Evolutionary conservation across 192 early-diverging fungal genomes (phyloP).

Genomic region (Pecoramyces ruminantium): DNA sequence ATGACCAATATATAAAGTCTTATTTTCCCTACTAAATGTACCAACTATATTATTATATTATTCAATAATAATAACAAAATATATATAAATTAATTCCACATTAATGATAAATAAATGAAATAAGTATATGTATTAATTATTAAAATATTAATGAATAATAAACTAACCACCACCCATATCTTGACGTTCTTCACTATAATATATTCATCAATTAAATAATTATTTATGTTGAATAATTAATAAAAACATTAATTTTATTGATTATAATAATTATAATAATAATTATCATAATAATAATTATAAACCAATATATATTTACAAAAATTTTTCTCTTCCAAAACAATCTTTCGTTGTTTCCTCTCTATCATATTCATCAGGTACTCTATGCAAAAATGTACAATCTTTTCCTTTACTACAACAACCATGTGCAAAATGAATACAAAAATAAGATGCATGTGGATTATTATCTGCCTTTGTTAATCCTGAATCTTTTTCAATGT

Average conservation of each 20-base stretch:
- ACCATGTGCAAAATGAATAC: constrained; percentile 69
- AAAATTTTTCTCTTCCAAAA: constrained; percentile 58
- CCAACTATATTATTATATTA: too few species aligned
- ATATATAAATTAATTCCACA: too few species aligned
- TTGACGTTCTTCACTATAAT: constrained; percentile 21
- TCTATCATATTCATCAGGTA: constrained; percentile 25
- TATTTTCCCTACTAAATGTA: constrained; percentile 54
- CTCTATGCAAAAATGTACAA: constrained; percentile 25
- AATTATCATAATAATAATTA: not conserved
- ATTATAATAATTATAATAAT: not conserved
- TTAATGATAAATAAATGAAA: too few species aligned
- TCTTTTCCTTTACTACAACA: constrained; percentile 49
- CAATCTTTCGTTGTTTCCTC: constrained; percentile 31
- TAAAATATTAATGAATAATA: not conserved
- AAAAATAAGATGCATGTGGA: constrained; percentile 40
- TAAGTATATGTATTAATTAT: constrained; percentile 6
- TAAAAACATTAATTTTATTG: too few species aligned
- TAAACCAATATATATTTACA: too few species aligned
- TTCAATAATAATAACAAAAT: too few species aligned
- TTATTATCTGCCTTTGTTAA: constrained; percentile 44
- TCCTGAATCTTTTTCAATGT: constrained; percentile 46
- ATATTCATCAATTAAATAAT: not conserved
- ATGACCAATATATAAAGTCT: constrained; percentile 63
- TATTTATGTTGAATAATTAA: too few species aligned
- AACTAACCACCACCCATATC: constrained; percentile 46